Evolutionary conservation across 352 stramenopile genomes (phyloP), one percentile per base, ranked within the genome.

Genomic region (Peronospora farinosa): DNA sequence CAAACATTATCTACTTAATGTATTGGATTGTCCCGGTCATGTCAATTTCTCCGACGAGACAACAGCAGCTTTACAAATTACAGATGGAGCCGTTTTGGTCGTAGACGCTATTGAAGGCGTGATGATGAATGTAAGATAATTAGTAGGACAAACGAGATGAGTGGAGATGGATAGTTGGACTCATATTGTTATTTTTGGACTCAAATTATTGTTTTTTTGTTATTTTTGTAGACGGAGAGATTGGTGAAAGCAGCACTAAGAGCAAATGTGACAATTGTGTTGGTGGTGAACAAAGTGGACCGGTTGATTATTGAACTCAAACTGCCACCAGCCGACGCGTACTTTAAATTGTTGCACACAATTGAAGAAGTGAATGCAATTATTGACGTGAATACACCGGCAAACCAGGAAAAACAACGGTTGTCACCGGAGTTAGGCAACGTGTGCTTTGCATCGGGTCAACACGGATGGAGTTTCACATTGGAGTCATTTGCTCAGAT

Each of bases 231-330:
- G 72, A 99, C 96, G 2, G 94, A 98, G 67, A 77, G 96, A 32
- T 38, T 98, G 15, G 77, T 99, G 32, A 85, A 93, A 57, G 91
- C 97, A 35, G 88, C 93, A 19, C 69, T 98, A 37, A 59, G 74
- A 12, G 84, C 97, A 30, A 85, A 92, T 23, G 60, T 99, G 16
- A 66, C 86, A 12, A 65, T 99, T 2, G 69, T 88, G 9, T 72
- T 99, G 15, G 79, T 93, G 27, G 60, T 99, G 33, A 98, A 98
- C 69, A 99, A 99, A 69, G 82, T 99, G 35, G 97, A 99, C 70
- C 92, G 97, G 0, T 69, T 99, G 12, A 97, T 99, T 59, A 85
- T 98, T 19, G 97, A 99, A 65, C 78, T 99, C 33, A 98, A 99
- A 68, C 63, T 99, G 8, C 95, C 96, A 5, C 96, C 97, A 0